Conservation (phyloP, 208 protist genomes). For the Leishmania martiniquensis region DNA sequence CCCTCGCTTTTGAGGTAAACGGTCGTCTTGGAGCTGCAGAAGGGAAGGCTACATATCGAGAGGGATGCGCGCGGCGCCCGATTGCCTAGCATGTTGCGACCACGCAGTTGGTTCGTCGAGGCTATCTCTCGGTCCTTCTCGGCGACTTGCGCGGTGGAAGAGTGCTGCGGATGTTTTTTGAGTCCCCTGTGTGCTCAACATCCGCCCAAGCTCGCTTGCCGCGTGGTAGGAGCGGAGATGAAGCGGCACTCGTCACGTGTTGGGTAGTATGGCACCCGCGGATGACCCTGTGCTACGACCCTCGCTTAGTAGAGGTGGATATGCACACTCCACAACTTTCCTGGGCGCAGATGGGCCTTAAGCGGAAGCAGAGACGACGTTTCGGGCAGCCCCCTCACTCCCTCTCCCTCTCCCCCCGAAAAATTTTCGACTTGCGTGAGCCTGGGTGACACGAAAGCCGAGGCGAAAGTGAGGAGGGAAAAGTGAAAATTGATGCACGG, state of each 20-base stretch:
- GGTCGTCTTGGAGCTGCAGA: neutral
- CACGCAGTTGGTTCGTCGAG: neutral
- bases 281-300: too few species aligned
- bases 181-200: neutral
- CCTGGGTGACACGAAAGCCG: neutral
- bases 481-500: neutral
- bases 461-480: neutral
- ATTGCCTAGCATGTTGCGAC: neutral
- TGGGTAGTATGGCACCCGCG: neutral
- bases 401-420: too few species aligned
- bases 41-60: neutral
- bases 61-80: neutral
- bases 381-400: too few species aligned
- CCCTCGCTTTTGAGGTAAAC: too few species aligned
- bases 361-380: too few species aligned
- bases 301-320: too few species aligned
- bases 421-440: too few species aligned
- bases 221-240: neutral
- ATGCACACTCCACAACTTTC: too few species aligned
- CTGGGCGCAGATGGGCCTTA: too few species aligned
- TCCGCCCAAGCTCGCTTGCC: neutral
- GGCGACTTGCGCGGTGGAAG: neutral
- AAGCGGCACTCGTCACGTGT: neutral
- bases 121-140: neutral
- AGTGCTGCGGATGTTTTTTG: neutral